A percentile compares a stretch with the other conserved stretches of the same genome.
Evolutionary conservation across 345 rosid species (phyloP).

Genomic region (Moringa oleifera): DNA sequence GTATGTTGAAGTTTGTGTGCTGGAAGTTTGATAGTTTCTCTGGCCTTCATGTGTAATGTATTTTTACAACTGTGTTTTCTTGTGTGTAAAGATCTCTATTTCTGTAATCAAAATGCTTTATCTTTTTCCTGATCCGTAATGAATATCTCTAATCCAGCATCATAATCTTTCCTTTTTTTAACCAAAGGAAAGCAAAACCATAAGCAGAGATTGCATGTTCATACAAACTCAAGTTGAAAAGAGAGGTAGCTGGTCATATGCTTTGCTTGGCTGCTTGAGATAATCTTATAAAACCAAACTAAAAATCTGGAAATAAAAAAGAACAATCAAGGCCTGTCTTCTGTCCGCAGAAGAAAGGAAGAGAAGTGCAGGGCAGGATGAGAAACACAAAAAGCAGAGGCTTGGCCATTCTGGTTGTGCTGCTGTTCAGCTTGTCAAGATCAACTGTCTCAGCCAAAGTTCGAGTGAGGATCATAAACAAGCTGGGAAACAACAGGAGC

Average conservation of each 20-base stretch:
- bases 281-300: too few species aligned
- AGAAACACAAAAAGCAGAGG: neutral
- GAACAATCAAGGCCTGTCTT: too few species aligned
- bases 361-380: neutral
- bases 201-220: neutral
- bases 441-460: neutral
- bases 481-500: slow-evolving; percentile 2
- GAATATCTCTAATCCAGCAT: too few species aligned
- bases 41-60: neutral
- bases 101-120: neutral
- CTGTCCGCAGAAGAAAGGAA: too few species aligned
- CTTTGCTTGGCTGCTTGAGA: slow-evolving; percentile 3
- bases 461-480: slow-evolving; percentile 9
- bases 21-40: neutral
- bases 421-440: slow-evolving; percentile 2
- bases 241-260: slow-evolving; percentile 10
- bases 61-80: neutral
- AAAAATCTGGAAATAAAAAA: too few species aligned
- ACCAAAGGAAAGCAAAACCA: neutral
- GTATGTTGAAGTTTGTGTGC: too few species aligned
- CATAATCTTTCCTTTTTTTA: neutral
- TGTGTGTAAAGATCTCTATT: neutral
- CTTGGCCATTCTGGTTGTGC: neutral
- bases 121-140: neutral
- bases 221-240: neutral